These are phyloP conservation scores for Ceriops zippeliana DNA, from an alignment of 345 rosid species.

Conservation along the genomic window DNA sequence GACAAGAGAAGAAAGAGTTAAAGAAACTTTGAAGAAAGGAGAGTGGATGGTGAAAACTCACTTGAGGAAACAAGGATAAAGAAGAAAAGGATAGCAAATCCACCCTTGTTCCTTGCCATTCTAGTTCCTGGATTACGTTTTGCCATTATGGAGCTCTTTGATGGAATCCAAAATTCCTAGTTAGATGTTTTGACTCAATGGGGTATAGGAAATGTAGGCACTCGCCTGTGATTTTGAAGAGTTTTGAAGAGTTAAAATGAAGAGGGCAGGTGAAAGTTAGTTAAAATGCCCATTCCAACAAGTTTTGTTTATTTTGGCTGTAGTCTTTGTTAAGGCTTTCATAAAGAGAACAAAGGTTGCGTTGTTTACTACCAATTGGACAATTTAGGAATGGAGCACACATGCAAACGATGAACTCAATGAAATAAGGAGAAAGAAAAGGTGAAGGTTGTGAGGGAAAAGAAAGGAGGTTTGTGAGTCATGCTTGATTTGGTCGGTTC, in stretches of 20 bases:
- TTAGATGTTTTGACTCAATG: background rate
- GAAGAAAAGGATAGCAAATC: slow-evolving; percentile 16
- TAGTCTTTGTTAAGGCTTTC: slow-evolving; percentile 9
- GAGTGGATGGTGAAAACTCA: slow-evolving; percentile 6
- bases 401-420: too few species aligned
- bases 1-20: too few species aligned
- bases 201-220: background rate
- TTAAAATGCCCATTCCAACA: slow-evolving; percentile 1
- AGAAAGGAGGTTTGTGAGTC: too few species aligned
- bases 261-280: slow-evolving; percentile 13
- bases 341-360: background rate
- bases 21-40: background rate
- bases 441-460: background rate
- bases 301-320: slow-evolving; percentile 1
- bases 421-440: background rate
- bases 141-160: background rate
- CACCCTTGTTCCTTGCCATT: background rate
- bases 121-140: background rate
- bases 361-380: background rate
- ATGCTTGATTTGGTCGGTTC: too few species aligned
- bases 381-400: background rate
- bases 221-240: slow-evolving; percentile 12
- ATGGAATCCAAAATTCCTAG: background rate
- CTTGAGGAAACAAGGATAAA: slow-evolving; percentile 19
- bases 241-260: slow-evolving; percentile 14